Conservation (phyloP, 192 early-diverging fungal species). For the Backusella parvicylindrica region DNA sequence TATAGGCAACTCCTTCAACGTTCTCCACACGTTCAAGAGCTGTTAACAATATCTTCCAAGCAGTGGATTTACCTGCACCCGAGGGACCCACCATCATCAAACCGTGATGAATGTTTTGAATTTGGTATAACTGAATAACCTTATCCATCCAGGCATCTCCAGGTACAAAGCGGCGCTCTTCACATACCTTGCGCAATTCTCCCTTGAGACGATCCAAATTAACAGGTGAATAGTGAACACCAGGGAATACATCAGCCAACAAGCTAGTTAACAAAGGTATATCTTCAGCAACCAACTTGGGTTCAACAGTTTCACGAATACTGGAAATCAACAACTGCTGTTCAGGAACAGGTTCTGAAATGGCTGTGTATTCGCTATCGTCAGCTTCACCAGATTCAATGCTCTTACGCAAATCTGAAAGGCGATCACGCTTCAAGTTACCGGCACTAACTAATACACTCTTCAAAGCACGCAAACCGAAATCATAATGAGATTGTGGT, state of each 20-base stretch:
- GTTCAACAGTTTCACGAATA: slow-evolving; percentile 95
- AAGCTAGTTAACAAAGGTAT: slow-evolving; percentile 83
- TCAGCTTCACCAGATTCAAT: slow-evolving; percentile 36
- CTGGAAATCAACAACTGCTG: slow-evolving; percentile 92
- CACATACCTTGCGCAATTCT: slow-evolving; percentile 75
- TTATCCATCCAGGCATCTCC: slow-evolving; percentile 93
- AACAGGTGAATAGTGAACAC: slow-evolving; percentile 78
- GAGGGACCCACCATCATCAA: slow-evolving; percentile 99
- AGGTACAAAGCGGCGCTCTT: slow-evolving; percentile 65
- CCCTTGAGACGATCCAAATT: slow-evolving; percentile 70
- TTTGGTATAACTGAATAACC: slow-evolving; percentile 96
- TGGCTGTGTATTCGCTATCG: slow-evolving; percentile 39
- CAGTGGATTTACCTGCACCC: slow-evolving; percentile 91
- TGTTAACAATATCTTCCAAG: slow-evolving; percentile 91
- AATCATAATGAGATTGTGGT: slow-evolving; percentile 97
- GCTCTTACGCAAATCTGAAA: slow-evolving; percentile 45
- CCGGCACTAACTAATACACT: slow-evolving; percentile 99
- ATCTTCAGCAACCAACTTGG: slow-evolving; percentile 98
- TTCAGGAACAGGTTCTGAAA: slow-evolving; percentile 72
- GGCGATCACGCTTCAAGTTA: slow-evolving; percentile 89
- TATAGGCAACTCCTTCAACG: slow-evolving; percentile 86
- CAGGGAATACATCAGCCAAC: slow-evolving; percentile 93
- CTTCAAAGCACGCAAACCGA: slow-evolving; percentile 97
- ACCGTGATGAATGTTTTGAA: slow-evolving; percentile 98
- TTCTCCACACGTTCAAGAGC: slow-evolving; percentile 87